Conservation (phyloP, 2,329 filamentous ascomycete genomes). For the Dothiorella sarmentorum region DNA sequence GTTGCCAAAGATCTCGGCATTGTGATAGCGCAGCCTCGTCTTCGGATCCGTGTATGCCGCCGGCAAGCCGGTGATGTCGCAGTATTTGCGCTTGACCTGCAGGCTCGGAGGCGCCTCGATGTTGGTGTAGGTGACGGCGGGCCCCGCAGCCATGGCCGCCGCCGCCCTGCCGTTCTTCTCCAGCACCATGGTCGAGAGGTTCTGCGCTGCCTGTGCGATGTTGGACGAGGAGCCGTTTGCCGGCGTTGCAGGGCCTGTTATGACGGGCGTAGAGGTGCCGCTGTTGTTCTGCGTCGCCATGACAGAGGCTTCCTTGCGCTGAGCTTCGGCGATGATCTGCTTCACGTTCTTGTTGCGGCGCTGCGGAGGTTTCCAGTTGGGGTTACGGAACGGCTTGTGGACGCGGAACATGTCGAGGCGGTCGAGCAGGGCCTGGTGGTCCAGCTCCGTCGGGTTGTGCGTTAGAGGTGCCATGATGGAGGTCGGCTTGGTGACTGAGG, state of each 20-base stretch:
- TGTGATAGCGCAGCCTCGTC: slow-evolving; percentile 86
- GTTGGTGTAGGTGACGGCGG: slow-evolving; percentile 83
- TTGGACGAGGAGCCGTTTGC: slow-evolving; percentile 64
- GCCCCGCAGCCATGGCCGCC: slow-evolving; percentile 46
- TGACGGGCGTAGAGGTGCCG: slow-evolving; percentile 65
- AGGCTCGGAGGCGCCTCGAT: slow-evolving; percentile 92
- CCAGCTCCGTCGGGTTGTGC: slow-evolving; percentile 70
- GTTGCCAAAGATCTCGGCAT: slow-evolving; percentile 84
- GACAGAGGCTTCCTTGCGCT: slow-evolving; percentile 83
- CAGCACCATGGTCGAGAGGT: slow-evolving; percentile 79
- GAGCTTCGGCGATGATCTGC: slow-evolving; percentile 85
- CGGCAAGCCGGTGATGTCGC: slow-evolving; percentile 91
- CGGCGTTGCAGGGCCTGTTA: slow-evolving; percentile 38
- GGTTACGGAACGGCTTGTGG: slow-evolving; percentile 85
- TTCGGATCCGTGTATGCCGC: slow-evolving; percentile 93
- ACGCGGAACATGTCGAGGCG: slow-evolving; percentile 85
- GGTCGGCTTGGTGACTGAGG: neutral
- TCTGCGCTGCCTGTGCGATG: slow-evolving; percentile 84
- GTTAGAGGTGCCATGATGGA: slow-evolving; percentile 57
- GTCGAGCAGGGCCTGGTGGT: slow-evolving; percentile 81
- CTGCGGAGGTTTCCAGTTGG: slow-evolving; percentile 85
- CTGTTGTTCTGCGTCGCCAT: slow-evolving; percentile 80
- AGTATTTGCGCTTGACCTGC: slow-evolving; percentile 78
- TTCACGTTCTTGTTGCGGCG: slow-evolving; percentile 99
- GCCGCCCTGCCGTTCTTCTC: slow-evolving; percentile 63